Evolutionary conservation across 2,329 filamentous ascomycete genomes (phyloP).

Genomic region (Capronia epimyces): DNA sequence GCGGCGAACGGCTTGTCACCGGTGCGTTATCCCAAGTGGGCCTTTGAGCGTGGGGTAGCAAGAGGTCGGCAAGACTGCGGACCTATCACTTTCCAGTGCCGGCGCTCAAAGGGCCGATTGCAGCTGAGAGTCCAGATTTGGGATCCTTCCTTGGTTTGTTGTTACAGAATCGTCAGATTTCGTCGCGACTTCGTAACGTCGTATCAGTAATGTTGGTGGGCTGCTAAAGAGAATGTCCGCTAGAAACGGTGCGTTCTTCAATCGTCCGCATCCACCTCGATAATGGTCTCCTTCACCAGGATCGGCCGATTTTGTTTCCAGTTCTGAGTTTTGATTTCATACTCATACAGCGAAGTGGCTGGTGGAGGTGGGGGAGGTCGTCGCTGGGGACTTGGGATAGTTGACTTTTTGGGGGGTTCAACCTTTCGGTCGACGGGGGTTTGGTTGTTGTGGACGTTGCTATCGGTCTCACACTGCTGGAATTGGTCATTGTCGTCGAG

Average conservation of each 20-base stretch:
- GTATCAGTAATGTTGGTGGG: background rate
- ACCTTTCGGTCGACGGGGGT: background rate
- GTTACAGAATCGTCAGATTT: background rate
- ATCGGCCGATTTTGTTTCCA: slow-evolving; percentile 22
- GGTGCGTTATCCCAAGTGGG: too few species aligned
- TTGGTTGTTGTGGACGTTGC: slow-evolving; percentile 9
- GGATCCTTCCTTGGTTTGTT: background rate
- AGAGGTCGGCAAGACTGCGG: too few species aligned
- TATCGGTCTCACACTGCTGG: background rate
- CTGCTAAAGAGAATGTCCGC: background rate
- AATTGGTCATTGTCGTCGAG: slow-evolving; percentile 11
- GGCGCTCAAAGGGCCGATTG: background rate
- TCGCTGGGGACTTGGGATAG: slow-evolving; percentile 7
- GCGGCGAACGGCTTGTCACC: too few species aligned
- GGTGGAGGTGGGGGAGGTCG: slow-evolving; percentile 17
- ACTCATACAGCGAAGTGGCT: slow-evolving; percentile 8
- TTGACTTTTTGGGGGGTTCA: slow-evolving; percentile 6
- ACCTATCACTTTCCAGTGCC: background rate
- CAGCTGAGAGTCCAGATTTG: background rate
- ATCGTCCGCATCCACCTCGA: slow-evolving; percentile 22
- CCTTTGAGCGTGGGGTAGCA: too few species aligned
- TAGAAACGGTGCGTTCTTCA: slow-evolving; percentile 3
- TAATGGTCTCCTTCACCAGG: slow-evolving; percentile 16
- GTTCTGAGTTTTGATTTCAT: slow-evolving; percentile 13
- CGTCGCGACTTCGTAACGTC: background rate